Evolutionary conservation across 192 early-diverging fungal genomes (phyloP).

Genomic region (Glomus cerebriforme): DNA sequence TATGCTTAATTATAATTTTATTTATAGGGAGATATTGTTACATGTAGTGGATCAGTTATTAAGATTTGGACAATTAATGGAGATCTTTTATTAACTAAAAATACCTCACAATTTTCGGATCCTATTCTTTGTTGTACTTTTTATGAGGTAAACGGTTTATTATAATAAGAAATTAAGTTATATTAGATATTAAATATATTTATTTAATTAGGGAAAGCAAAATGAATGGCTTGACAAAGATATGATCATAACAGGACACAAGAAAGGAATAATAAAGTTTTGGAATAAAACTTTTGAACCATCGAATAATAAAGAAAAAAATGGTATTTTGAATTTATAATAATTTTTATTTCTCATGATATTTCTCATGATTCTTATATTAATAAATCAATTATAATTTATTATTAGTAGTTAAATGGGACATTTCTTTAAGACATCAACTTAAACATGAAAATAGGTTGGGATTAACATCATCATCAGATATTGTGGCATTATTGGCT

Average conservation of each 20-base stretch:
- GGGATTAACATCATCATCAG: background rate
- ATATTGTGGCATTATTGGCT: constrained; percentile 4
- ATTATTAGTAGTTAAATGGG: constrained; percentile 17
- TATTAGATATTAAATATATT: background rate
- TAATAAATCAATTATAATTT: background rate
- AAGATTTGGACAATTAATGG: constrained; percentile 68
- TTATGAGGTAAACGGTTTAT: constrained; percentile 44
- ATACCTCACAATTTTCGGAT: constrained; percentile 48
- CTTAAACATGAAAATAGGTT: constrained; percentile 20
- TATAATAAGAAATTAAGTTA: background rate
- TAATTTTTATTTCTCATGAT: background rate
- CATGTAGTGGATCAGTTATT: constrained; percentile 57
- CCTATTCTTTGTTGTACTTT: constrained; percentile 56
- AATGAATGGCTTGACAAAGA: constrained; percentile 54
- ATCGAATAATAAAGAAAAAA: background rate
- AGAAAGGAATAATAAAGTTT: constrained; percentile 52
- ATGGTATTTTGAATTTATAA: background rate
- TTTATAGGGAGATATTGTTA: constrained; percentile 61
- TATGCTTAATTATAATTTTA: background rate
- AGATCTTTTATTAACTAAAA: constrained; percentile 58
- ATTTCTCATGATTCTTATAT: background rate
- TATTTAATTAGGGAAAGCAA: constrained; percentile 34
- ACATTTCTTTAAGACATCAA: constrained; percentile 6
- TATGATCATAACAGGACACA: constrained; percentile 60
- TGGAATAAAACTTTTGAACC: constrained; percentile 6